Evolutionary conservation across 2,329 filamentous ascomycete genomes (phyloP).

Genomic region (Nannizzia gypsea): DNA sequence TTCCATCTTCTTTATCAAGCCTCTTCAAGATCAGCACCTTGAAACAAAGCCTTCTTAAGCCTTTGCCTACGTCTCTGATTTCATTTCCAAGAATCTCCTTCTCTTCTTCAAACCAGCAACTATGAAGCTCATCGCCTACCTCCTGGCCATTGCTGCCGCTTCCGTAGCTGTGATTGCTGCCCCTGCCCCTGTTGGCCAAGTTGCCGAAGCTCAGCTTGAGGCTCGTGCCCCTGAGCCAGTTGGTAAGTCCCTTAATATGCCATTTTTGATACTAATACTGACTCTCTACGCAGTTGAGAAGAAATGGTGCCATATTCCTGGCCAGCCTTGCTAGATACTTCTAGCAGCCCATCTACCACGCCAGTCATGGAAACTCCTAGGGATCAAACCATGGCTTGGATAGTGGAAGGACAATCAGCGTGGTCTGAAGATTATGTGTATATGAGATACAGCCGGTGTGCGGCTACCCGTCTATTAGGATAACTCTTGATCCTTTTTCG

Average conservation of each 20-base stretch:
- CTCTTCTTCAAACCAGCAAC: constrained; percentile 11
- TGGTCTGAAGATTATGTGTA: background rate
- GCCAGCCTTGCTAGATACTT: constrained; percentile 27
- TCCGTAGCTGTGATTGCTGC: constrained; percentile 22
- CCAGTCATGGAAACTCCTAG: background rate
- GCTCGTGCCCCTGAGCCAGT: background rate
- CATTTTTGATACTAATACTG: constrained; percentile 17
- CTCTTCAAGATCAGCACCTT: constrained; percentile 5
- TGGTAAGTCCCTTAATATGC: background rate
- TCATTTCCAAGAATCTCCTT: constrained; percentile 9
- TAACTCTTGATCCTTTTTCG: background rate
- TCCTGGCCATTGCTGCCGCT: constrained; percentile 33
- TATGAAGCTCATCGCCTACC: constrained; percentile 40
- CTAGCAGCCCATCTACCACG: constrained; percentile 1
- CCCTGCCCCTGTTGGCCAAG: constrained; percentile 12
- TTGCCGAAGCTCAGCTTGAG: constrained; percentile 4
- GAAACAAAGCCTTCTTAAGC: background rate
- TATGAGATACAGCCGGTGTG: background rate
- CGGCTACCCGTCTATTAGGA: background rate
- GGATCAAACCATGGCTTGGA: background rate
- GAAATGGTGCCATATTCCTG: constrained; percentile 24
- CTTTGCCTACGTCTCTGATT: constrained; percentile 10
- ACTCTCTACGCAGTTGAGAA: constrained; percentile 18
- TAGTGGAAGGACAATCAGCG: background rate
- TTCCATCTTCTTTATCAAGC: background rate